These are phyloP conservation scores for Novymonas esmeraldas DNA, from an alignment of 208 protist genomes.

Conservation along the genomic window DNA sequence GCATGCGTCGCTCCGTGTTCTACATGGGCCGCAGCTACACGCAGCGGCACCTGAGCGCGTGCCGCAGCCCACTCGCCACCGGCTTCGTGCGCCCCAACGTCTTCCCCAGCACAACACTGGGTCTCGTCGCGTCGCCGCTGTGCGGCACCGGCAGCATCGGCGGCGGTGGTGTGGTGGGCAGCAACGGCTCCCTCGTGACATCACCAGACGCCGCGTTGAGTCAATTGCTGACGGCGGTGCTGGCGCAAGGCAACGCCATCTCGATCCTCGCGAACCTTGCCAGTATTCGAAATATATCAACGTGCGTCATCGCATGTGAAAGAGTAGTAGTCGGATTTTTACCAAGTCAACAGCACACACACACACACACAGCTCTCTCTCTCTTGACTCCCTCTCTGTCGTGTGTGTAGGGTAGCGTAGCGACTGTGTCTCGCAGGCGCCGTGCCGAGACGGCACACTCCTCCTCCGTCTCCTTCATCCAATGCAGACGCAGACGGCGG, in stretches of 20 bases:
- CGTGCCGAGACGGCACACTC: too few species aligned
- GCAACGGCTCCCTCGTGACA: slow-evolving; percentile 16
- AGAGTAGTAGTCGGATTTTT: slow-evolving; percentile 82
- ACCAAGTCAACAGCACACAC: too few species aligned
- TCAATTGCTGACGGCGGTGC: slow-evolving; percentile 54
- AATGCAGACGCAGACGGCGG: too few species aligned
- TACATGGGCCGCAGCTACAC: slow-evolving; percentile 88
- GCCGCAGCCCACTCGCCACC: slow-evolving; percentile 72
- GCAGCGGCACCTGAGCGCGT: slow-evolving; percentile 81
- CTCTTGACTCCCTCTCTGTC: too few species aligned
- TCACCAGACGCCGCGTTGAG: slow-evolving; percentile 45
- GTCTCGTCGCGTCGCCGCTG: slow-evolving; percentile 50
- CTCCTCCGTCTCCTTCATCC: too few species aligned
- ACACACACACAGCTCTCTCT: too few species aligned
- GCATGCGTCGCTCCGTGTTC: slow-evolving; percentile 68
- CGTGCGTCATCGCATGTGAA: slow-evolving; percentile 83
- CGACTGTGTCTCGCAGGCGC: too few species aligned
- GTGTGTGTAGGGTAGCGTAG: too few species aligned
- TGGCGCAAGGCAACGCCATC: slow-evolving; percentile 45
- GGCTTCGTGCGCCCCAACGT: slow-evolving; percentile 79
- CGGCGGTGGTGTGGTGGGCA: slow-evolving; percentile 14
- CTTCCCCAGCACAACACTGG: slow-evolving; percentile 45
- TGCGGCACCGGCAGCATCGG: slow-evolving; percentile 35
- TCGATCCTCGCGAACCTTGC: slow-evolving; percentile 48
- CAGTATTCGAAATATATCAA: slow-evolving; percentile 88